These are phyloP conservation scores for Fraxinus velutina DNA, from an alignment of 305 asterid genomes.

Conservation along the genomic window DNA sequence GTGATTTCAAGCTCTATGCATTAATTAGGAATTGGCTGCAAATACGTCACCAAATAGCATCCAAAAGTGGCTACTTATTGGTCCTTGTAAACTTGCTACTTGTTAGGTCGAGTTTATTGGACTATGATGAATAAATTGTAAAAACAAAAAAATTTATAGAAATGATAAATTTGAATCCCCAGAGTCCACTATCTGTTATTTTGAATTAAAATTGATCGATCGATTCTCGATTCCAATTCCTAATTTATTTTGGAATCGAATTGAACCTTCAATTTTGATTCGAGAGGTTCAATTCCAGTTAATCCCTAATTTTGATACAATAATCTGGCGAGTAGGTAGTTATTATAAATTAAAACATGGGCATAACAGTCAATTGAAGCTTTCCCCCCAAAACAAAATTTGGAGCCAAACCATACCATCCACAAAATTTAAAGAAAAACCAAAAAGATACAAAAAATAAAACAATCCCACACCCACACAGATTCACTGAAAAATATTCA, in stretches of 20 bases:
- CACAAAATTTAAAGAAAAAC: conserved; percentile 1
- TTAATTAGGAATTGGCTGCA: too few relatives aligned
- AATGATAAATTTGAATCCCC: neutral
- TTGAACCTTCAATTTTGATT: neutral
- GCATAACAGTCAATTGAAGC: neutral
- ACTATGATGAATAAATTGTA: too few relatives aligned
- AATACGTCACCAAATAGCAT: too few relatives aligned
- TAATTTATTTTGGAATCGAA: neutral
- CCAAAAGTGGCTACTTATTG: too few relatives aligned
- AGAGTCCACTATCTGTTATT: neutral
- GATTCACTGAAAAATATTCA: neutral
- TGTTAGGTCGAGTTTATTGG: too few relatives aligned
- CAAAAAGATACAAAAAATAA: neutral
- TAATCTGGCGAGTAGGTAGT: neutral
- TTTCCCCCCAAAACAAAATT: neutral
- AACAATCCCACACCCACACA: neutral
- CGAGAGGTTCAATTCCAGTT: neutral
- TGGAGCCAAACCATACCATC: conserved; percentile 28
- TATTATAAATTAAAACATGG: too few relatives aligned
- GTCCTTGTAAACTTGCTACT: too few relatives aligned
- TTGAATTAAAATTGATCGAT: too few relatives aligned
- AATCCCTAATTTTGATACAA: neutral
- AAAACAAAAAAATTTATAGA: too few relatives aligned
- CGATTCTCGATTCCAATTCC: neutral
- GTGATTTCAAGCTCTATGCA: too few relatives aligned